Evolutionary conservation across 2,329 filamentous ascomycete genomes (phyloP).

Genomic region (Ceratocystis lukuohia): DNA sequence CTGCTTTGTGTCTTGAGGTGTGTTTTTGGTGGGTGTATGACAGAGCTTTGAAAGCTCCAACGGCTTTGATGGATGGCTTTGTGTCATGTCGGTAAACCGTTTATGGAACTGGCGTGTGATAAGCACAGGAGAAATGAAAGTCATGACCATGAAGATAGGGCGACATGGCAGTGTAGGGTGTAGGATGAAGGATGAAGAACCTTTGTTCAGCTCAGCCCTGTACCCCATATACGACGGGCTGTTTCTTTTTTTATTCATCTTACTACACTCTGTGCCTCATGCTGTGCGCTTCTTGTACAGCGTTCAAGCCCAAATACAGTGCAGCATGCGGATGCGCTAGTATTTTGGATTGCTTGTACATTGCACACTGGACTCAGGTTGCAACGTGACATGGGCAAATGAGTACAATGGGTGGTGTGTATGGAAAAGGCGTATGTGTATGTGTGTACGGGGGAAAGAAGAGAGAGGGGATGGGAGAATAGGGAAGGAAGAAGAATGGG

Average conservation of each 20-base stretch:
- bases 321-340: not conserved
- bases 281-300: not conserved
- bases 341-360: not conserved
- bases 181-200: conserved; percentile 1
- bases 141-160: not conserved
- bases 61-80: not conserved
- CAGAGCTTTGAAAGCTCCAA: not conserved
- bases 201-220: conserved; percentile 7
- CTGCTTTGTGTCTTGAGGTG: not conserved
- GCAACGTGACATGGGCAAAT: conserved; percentile 1
- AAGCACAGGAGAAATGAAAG: not conserved
- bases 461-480: not conserved
- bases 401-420: not conserved
- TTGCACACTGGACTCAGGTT: not conserved
- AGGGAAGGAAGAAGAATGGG: not conserved
- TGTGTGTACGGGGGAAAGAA: not conserved
- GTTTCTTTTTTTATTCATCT: not conserved
- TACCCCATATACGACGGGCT: not conserved
- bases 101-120: not conserved
- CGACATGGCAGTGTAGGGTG: not conserved
- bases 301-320: not conserved
- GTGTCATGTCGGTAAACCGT: not conserved
- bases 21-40: not conserved
- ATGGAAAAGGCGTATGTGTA: not conserved
- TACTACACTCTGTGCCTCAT: not conserved